phyloP scores from a whole-genome alignment of 2,329 filamentous ascomycete species.

The Pseudogymnoascus sp. region DNA sequence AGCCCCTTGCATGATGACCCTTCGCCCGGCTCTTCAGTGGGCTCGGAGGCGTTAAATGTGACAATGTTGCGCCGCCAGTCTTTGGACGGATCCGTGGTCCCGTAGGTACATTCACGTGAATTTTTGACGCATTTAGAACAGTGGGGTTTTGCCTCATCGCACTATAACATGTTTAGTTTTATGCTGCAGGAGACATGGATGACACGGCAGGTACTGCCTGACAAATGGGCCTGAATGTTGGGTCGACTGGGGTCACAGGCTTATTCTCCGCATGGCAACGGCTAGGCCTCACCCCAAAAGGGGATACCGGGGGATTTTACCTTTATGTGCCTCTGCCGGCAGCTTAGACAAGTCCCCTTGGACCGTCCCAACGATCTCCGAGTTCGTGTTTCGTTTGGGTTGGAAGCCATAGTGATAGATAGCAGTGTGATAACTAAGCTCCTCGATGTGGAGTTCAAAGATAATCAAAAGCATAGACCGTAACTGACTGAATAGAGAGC shows the following conservation, averaged over 20 bases:
- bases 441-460: not conserved
- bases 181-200: not conserved
- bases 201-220: not conserved
- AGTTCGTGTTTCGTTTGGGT: not conserved
- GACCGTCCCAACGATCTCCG: conserved; percentile 1
- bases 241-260: not conserved
- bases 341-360: not conserved
- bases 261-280: not conserved
- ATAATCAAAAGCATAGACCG: not conserved
- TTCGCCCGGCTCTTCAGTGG: not conserved
- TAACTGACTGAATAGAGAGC: not conserved
- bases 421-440: not conserved
- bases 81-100: not conserved
- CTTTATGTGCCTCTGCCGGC: conserved; percentile 1
- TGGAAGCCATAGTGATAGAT: not conserved
- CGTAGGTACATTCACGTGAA: not conserved
- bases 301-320: not conserved
- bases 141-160: not conserved
- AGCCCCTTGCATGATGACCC: not conserved
- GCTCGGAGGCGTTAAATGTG: not conserved
- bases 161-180: conserved; percentile 5
- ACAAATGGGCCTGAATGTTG: not conserved
- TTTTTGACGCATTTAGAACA: conserved; percentile 1
- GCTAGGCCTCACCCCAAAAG: not conserved
- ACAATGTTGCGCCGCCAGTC: conserved; percentile 1